These are phyloP conservation scores for Aquilaria yunnanensis DNA, from an alignment of 345 rosid genomes.

Conservation along the genomic window DNA sequence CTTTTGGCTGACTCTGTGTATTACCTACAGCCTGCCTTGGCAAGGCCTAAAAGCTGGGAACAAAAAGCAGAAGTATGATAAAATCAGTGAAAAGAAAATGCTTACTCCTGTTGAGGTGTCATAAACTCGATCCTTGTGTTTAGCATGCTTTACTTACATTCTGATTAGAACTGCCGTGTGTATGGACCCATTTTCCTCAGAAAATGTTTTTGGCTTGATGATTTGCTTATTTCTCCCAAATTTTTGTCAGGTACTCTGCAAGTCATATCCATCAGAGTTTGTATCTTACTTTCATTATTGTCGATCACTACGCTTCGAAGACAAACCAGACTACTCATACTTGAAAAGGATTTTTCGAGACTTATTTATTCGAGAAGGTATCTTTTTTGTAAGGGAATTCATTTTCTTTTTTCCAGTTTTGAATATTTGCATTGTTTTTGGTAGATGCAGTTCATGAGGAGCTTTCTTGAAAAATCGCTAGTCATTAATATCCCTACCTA, in stretches of 20 bases:
- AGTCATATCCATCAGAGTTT: conserved; percentile 47
- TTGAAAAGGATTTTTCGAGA: conserved; percentile 66
- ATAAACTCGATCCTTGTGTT: conserved; percentile 1
- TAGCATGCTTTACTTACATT: background rate
- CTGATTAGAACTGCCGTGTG: background rate
- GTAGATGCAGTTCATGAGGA: too few relatives aligned
- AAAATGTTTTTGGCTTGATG: background rate
- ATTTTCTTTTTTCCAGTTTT: too few relatives aligned
- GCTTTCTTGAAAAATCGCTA: too few relatives aligned
- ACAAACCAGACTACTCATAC: conserved; percentile 71
- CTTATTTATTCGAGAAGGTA: conserved; percentile 76
- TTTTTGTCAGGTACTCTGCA: conserved; percentile 17
- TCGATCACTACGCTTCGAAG: conserved; percentile 62
- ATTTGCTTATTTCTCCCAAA: background rate
- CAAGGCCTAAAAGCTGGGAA: conserved; percentile 38
- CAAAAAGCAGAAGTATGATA: conserved; percentile 37
- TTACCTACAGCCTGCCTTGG: conserved; percentile 33
- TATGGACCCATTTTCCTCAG: background rate
- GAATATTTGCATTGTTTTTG: too few relatives aligned
- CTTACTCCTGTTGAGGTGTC: conserved; percentile 33
- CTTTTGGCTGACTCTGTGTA: conserved; percentile 12
- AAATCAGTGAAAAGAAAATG: conserved; percentile 37
- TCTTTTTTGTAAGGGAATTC: background rate
- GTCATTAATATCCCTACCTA: too few relatives aligned
- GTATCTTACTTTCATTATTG: conserved; percentile 62